A percentile compares a stretch with the other conserved stretches of the same genome.
Conservation (phyloP, 2,329 filamentous ascomycete genomes). For the Trichoderma pleuroti region DNA sequence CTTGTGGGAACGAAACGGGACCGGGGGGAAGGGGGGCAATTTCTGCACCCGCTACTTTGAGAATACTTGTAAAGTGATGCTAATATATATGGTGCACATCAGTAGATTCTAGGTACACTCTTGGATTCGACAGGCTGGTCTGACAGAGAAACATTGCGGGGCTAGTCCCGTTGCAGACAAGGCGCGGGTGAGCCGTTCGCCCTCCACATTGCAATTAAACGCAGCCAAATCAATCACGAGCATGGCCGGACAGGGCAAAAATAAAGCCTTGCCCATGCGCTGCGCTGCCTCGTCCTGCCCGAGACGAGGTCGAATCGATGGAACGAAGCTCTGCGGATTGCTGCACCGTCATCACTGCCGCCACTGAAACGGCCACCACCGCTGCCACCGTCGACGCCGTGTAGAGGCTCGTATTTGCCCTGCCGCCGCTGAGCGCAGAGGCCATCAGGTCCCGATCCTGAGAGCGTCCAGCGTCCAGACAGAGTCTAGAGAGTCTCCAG, state of each 20-base stretch:
- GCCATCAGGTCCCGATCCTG: neutral
- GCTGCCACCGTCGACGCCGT: neutral
- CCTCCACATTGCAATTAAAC: constrained; percentile 15
- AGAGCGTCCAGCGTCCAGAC: neutral
- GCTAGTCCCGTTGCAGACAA: neutral
- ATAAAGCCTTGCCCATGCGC: neutral
- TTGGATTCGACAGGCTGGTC: neutral
- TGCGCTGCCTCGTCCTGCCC: too few relatives aligned
- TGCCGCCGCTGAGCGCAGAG: neutral
- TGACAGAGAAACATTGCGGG: neutral
- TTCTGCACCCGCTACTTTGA: neutral
- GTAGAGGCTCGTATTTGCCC: neutral
- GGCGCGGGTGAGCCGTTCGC: constrained; percentile 3
- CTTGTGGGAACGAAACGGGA: constrained; percentile 2
- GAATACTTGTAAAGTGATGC: neutral
- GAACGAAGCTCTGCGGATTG: constrained; percentile 10
- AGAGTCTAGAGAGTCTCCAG: neutral
- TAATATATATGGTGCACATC: neutral
- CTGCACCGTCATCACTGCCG: constrained; percentile 6
- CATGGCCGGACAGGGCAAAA: neutral
- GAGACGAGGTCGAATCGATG: neutral
- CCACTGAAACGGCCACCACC: too few relatives aligned
- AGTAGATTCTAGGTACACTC: neutral
- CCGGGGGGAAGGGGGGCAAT: neutral
- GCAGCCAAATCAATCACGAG: constrained; percentile 4